A percentile compares a stretch with the other conserved stretches of the same genome.
phyloP scores from a whole-genome alignment of 2,329 filamentous ascomycete species.

The Gnomoniopsis smithogilvyi region DNA sequence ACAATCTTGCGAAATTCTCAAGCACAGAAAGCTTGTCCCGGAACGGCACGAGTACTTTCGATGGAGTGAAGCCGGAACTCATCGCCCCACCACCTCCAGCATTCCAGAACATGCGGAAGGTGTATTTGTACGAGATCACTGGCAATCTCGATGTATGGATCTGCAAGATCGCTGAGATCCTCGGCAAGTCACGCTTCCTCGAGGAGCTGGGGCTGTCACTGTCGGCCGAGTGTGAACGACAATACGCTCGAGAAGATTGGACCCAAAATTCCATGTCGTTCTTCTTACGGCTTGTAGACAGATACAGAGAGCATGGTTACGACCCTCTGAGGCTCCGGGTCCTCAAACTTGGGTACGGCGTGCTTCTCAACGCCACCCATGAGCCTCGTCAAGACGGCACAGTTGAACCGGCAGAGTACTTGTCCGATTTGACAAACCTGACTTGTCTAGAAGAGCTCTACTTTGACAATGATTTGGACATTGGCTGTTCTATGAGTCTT shows the following conservation, averaged over 20 bases:
- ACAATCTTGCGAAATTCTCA: not conserved
- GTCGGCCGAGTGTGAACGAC: conserved; percentile 9
- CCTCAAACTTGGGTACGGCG: conserved; percentile 13
- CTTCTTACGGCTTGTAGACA: not conserved
- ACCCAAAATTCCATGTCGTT: conserved; percentile 2
- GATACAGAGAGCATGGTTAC: conserved; percentile 2
- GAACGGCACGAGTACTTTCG: not conserved
- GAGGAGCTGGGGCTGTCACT: conserved; percentile 9
- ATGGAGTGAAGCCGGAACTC: not conserved
- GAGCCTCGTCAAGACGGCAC: not conserved
- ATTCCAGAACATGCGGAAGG: conserved; percentile 10
- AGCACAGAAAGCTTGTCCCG: conserved; percentile 2
- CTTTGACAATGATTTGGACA: conserved; percentile 10
- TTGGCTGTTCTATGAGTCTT: conserved; percentile 4
- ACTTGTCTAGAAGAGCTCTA: conserved; percentile 6
- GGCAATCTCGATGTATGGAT: conserved; percentile 8
- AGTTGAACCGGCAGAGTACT: not conserved
- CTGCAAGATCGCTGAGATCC: conserved; percentile 4
- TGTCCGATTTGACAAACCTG: not conserved
- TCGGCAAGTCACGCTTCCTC: not conserved
- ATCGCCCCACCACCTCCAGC: conserved; percentile 1
- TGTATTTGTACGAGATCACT: conserved; percentile 9
- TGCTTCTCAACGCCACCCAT: conserved; percentile 1
- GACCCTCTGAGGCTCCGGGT: conserved; percentile 2
- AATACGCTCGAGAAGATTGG: not conserved